Conservation (phyloP, 768 basidiomycete species). For the Thelephora ganbajun region DNA sequence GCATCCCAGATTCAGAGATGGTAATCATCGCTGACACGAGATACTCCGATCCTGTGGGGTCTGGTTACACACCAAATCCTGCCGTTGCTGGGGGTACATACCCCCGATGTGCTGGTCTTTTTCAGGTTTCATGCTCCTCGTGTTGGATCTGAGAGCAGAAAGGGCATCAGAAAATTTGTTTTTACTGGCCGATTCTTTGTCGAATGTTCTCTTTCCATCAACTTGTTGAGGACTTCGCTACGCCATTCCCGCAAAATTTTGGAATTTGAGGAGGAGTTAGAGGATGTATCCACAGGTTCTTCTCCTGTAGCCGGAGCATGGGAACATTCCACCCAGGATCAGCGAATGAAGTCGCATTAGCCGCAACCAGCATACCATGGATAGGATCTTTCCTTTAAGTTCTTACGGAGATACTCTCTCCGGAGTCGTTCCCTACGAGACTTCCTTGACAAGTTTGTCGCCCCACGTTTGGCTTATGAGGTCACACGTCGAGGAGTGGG, state of each 20-base stretch:
- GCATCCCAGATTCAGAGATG: constrained; percentile 37
- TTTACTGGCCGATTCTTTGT: constrained; percentile 1
- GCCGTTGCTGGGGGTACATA: constrained; percentile 8
- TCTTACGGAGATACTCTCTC: constrained; percentile 28
- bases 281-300: constrained; percentile 1
- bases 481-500: constrained; percentile 36
- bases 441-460: constrained; percentile 29
- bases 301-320: constrained; percentile 1
- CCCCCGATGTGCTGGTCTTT: constrained; percentile 35
- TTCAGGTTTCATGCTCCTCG: constrained; percentile 46
- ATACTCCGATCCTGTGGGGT: constrained; percentile 20
- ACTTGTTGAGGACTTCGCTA: not conserved
- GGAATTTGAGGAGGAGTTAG: constrained; percentile 1
- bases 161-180: constrained; percentile 36
- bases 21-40: constrained; percentile 42
- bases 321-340: constrained; percentile 9
- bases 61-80: not conserved
- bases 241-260: too few relatives aligned
- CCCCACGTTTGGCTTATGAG: constrained; percentile 40
- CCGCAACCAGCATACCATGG: constrained; percentile 31
- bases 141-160: constrained; percentile 43
- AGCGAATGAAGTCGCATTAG: not conserved
- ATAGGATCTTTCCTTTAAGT: constrained; percentile 37
- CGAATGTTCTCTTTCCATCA: constrained; percentile 2
- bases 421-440: constrained; percentile 21